Percentiles rank a stretch among this genome's conserved stretches.
These are phyloP conservation scores for Acacia acuminata DNA, from an alignment of 306 rosid genomes.

Conservation along the genomic window DNA sequence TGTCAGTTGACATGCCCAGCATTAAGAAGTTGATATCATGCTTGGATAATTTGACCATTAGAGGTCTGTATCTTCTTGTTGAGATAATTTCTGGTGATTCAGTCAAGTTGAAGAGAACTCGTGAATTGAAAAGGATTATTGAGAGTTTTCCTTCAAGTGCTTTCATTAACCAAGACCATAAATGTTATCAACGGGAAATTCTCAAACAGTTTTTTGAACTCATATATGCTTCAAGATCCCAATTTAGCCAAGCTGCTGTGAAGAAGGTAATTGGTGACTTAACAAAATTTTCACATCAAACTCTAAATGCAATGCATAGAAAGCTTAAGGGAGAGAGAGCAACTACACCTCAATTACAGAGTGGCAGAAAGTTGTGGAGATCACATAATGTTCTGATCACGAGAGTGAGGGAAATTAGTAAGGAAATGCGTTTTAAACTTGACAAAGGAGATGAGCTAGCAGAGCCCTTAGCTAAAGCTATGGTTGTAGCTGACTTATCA, in stretches of 20 bases:
- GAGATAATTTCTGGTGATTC: slow-evolving; percentile 48
- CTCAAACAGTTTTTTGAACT: slow-evolving; percentile 43
- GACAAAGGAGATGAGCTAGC: no score
- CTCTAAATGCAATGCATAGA: slow-evolving; percentile 58
- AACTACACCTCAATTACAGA: no score
- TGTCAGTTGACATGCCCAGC: slow-evolving; percentile 10
- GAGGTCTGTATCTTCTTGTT: slow-evolving; percentile 69
- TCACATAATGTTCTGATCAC: no score
- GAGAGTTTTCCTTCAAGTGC: slow-evolving; percentile 45
- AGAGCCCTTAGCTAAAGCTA: no score
- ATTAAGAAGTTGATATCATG: slow-evolving; percentile 41
- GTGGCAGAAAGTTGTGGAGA: no score
- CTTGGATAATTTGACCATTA: slow-evolving; percentile 68
- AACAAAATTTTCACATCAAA: slow-evolving; percentile 42
- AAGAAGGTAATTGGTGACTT: slow-evolving; percentile 47
- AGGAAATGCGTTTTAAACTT: no score
- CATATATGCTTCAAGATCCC: slow-evolving; percentile 51
- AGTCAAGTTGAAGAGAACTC: slow-evolving; percentile 51
- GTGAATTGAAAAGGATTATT: slow-evolving; percentile 56
- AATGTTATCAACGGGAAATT: slow-evolving; percentile 30
- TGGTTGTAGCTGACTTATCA: no score
- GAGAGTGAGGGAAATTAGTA: no score
- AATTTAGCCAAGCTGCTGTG: slow-evolving; percentile 39
- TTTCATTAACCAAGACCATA: slow-evolving; percentile 5
- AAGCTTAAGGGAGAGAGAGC: no score